Percentiles rank a stretch among this genome's conserved stretches.
Conservation (phyloP, 1,284 basidiomycete species). For the Sphaerobolus stellatus region DNA sequence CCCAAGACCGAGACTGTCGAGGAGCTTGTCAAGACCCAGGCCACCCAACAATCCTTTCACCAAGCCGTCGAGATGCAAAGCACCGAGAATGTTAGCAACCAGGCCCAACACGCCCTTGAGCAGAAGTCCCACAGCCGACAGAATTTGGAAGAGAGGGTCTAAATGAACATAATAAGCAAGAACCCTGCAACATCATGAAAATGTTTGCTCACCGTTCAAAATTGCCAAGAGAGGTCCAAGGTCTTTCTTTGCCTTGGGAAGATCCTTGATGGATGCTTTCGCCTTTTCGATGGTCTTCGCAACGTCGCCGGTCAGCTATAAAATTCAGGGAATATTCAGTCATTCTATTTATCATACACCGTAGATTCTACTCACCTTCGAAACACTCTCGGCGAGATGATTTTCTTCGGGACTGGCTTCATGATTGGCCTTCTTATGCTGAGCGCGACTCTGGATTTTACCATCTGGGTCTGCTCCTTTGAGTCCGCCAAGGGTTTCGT, state of each 20-base stretch:
- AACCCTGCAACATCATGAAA: not conserved
- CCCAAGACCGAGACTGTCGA: conserved; percentile 28
- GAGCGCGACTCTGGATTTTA: conserved; percentile 34
- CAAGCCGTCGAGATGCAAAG: conserved; percentile 33
- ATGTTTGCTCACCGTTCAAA: not conserved
- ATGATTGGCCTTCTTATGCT: conserved; percentile 35
- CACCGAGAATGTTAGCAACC: conserved; percentile 31
- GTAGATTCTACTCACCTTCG: conserved; percentile 29
- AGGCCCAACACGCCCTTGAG: conserved; percentile 35
- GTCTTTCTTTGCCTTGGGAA: conserved; percentile 40
- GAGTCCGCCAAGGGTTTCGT: conserved; percentile 36
- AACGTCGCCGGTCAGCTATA: conserved; percentile 37
- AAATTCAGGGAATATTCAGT: not conserved
- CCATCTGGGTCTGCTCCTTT: conserved; percentile 39
- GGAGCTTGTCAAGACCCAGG: conserved; percentile 31
- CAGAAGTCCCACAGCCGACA: conserved; percentile 36
- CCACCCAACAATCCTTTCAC: conserved; percentile 26
- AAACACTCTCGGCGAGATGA: conserved; percentile 40
- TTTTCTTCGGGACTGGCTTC: conserved; percentile 40
- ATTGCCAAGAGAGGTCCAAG: conserved; percentile 36
- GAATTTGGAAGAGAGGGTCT: conserved; percentile 38
- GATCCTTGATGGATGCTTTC: conserved; percentile 34
- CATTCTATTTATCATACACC: not conserved
- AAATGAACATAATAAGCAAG: conserved; percentile 24
- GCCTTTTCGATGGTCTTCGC: conserved; percentile 42